These are phyloP conservation scores for Syzygium grande DNA, from an alignment of 345 rosid genomes.

Conservation along the genomic window DNA sequence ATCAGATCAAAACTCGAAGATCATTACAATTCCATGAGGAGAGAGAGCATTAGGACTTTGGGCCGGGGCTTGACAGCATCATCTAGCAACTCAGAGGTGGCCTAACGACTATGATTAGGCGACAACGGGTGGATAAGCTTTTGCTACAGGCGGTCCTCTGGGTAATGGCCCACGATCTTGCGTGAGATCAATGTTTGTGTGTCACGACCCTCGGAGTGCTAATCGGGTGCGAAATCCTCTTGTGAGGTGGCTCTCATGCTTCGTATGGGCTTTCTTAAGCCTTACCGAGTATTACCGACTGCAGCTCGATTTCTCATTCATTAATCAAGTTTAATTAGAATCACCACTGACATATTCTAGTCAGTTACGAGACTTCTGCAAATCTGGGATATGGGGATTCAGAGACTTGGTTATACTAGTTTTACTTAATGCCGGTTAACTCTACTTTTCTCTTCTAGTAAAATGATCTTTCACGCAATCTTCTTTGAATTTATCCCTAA, in stretches of 20 bases:
- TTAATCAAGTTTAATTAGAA: too few relatives aligned
- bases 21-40: not conserved
- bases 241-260: accelerated
- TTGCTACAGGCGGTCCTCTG: too few relatives aligned
- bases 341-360: not conserved
- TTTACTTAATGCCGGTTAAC: too few relatives aligned
- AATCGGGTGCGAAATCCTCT: not conserved
- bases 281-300: too few relatives aligned
- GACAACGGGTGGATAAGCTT: not conserved
- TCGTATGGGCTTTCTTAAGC: not conserved
- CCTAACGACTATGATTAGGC: not conserved
- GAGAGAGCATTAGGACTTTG: not conserved
- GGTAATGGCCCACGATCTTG: not conserved
- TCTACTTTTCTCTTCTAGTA: not conserved
- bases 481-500: not conserved
- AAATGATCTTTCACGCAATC: not conserved
- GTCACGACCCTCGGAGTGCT: not conserved
- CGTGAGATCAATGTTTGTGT: not conserved
- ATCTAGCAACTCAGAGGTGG: not conserved
- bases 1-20: not conserved
- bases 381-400: accelerated
- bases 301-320: too few relatives aligned
- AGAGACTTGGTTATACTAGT: too few relatives aligned
- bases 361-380: accelerated
- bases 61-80: not conserved